A percentile compares a stretch with the other conserved stretches of the same genome.
These are phyloP conservation scores for Coix lacrymajobi DNA, from an alignment of 176 grass and related monocot genomes.

Conservation along the genomic window DNA sequence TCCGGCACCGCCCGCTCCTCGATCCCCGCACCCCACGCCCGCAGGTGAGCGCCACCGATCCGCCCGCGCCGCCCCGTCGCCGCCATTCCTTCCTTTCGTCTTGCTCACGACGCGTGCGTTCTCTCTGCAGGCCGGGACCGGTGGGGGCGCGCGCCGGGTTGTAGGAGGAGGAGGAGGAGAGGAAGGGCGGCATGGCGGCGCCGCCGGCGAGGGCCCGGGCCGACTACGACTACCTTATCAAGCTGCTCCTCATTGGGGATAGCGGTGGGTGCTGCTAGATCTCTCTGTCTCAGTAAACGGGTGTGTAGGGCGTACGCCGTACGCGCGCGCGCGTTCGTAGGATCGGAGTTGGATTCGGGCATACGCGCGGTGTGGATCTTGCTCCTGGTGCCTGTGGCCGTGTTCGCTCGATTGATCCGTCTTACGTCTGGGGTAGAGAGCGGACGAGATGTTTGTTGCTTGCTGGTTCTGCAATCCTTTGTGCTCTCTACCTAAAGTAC, in stretches of 20 bases:
- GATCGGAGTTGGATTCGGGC: slow-evolving; percentile 1
- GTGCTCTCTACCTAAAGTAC: background rate
- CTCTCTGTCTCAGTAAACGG: background rate
- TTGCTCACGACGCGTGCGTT: background rate
- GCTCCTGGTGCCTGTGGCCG: background rate
- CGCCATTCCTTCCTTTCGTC: slow-evolving; percentile 1
- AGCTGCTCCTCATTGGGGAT: slow-evolving; percentile 80
- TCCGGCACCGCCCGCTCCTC: slow-evolving; percentile 45
- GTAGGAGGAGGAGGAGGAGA: slow-evolving; percentile 28
- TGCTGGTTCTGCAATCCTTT: background rate
- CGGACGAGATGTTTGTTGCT: background rate
- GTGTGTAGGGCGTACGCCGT: background rate
- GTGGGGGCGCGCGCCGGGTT: slow-evolving; percentile 13
- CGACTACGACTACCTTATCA: slow-evolving; percentile 91
- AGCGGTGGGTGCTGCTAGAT: slow-evolving; percentile 73
- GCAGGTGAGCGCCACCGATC: slow-evolving; percentile 37
- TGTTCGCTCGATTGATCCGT: background rate
- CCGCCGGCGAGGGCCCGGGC: slow-evolving; percentile 83
- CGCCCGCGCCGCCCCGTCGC: background rate
- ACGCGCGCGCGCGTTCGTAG: background rate
- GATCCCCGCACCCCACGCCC: slow-evolving; percentile 25
- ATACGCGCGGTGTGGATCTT: background rate
- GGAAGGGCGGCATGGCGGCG: slow-evolving; percentile 50
- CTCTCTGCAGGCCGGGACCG: slow-evolving; percentile 27
- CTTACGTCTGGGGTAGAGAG: background rate